Percentiles rank a stretch among this genome's conserved stretches.
Evolutionary conservation across 1,139 yeast genomes (phyloP).

Genomic region (Blastobotrys raffinosifermentans): DNA sequence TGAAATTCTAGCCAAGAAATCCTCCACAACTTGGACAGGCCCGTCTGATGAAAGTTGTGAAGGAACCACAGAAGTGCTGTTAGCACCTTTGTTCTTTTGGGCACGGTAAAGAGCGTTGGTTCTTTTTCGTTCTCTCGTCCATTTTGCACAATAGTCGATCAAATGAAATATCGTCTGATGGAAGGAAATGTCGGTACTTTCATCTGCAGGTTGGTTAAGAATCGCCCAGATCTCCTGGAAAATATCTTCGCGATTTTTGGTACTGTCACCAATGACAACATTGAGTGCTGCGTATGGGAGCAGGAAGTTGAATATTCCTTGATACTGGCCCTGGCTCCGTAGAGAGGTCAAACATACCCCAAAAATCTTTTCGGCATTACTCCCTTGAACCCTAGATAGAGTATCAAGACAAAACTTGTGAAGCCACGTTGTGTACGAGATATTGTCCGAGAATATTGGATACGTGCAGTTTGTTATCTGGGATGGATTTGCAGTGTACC

Average conservation of each 20-base stretch:
- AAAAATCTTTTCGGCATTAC: slow-evolving; percentile 48
- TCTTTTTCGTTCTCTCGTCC: slow-evolving; percentile 45
- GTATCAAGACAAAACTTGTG: slow-evolving; percentile 61
- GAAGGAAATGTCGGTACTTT: slow-evolving; percentile 47
- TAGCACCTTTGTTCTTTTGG: slow-evolving; percentile 1
- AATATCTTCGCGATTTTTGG: slow-evolving; percentile 42
- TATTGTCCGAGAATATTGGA: slow-evolving; percentile 47
- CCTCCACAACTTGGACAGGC: slow-evolving; percentile 29
- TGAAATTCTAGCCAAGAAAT: slow-evolving; percentile 52
- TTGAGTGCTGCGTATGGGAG: slow-evolving; percentile 74
- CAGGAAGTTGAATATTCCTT: slow-evolving; percentile 62
- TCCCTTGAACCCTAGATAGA: slow-evolving; percentile 40
- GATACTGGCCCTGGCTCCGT: slow-evolving; percentile 55
- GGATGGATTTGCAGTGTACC: slow-evolving; percentile 53
- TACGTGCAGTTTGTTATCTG: slow-evolving; percentile 28
- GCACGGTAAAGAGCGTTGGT: slow-evolving; percentile 10
- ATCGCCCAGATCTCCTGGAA: slow-evolving; percentile 54
- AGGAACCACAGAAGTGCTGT: neutral
- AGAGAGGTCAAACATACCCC: slow-evolving; percentile 61
- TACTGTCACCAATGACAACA: slow-evolving; percentile 51
- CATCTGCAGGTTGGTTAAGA: slow-evolving; percentile 40
- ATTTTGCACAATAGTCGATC: slow-evolving; percentile 77
- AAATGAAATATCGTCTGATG: slow-evolving; percentile 71
- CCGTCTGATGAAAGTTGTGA: slow-evolving; percentile 11
- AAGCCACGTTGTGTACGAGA: slow-evolving; percentile 57